Percentiles rank a stretch among this genome's conserved stretches.
Conservation (phyloP, 2,329 filamentous ascomycete genomes). For the Sordariomycetes sp. region DNA sequence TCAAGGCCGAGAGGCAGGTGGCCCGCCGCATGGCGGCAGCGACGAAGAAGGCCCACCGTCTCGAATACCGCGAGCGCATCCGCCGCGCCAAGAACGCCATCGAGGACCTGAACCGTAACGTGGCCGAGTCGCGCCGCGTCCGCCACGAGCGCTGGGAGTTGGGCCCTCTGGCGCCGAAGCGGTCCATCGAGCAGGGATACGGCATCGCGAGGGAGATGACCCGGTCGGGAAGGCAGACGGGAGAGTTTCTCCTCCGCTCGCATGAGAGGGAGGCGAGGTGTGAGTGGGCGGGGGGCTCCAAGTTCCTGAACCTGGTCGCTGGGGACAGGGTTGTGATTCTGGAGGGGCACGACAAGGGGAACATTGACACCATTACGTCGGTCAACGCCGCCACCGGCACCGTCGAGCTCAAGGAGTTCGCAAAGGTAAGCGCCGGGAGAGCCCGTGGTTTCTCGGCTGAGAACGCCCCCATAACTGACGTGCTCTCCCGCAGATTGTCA, state of each 20-base stretch:
- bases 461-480: not conserved
- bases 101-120: conserved; percentile 18
- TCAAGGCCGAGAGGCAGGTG: conserved; percentile 53
- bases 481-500: conserved; percentile 18
- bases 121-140: conserved; percentile 28
- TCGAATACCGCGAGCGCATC: conserved; percentile 15
- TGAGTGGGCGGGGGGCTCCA: conserved; percentile 40
- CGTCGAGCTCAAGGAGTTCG: conserved; percentile 47
- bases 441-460: not conserved
- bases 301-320: conserved; percentile 46
- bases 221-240: conserved; percentile 9
- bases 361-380: conserved; percentile 58
- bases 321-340: conserved; percentile 76
- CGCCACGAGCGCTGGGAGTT: conserved; percentile 66
- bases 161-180: conserved; percentile 65
- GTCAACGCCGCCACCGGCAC: conserved; percentile 42
- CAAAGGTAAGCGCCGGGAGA: conserved; percentile 39
- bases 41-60: conserved; percentile 17
- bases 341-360: conserved; percentile 67
- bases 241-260: conserved; percentile 14
- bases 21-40: conserved; percentile 29
- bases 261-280: conserved; percentile 27
- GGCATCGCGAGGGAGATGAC: conserved; percentile 29
- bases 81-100: conserved; percentile 13
- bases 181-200: conserved; percentile 52